These are phyloP conservation scores for Pseudogymnoascus sp. DNA, from an alignment of 2,329 filamentous ascomycete species.

Conservation along the genomic window DNA sequence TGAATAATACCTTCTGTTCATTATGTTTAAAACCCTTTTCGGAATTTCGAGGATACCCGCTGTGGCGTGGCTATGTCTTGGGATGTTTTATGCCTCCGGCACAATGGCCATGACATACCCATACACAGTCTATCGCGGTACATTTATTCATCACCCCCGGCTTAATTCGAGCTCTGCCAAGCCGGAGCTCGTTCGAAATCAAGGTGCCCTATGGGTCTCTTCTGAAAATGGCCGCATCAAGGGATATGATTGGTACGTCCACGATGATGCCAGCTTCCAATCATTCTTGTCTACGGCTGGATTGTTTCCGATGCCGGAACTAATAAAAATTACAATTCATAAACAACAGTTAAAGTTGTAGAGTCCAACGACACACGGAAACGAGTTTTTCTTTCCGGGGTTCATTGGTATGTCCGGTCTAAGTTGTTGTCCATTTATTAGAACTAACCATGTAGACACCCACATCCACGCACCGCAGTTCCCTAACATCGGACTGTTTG, in stretches of 20 bases:
- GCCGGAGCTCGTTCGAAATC: background rate
- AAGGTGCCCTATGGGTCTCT: conserved; percentile 3
- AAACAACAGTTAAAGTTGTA: background rate
- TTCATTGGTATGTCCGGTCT: conserved; percentile 54
- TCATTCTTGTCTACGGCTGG: background rate
- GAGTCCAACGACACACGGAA: background rate
- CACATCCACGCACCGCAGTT: conserved; percentile 59
- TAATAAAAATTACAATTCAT: background rate
- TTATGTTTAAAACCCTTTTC: background rate
- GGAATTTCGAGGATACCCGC: background rate
- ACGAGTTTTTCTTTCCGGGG: conserved; percentile 71
- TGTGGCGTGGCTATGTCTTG: background rate
- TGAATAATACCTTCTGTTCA: background rate
- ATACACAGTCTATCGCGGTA: background rate
- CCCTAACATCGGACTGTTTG: conserved; percentile 32
- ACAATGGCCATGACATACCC: background rate
- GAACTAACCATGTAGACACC: conserved; percentile 38
- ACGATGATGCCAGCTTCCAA: background rate
- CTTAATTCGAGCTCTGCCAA: background rate
- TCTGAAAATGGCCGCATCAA: background rate
- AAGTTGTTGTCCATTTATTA: too few species aligned
- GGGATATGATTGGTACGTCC: background rate
- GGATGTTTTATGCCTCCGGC: background rate
- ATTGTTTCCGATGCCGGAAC: background rate
- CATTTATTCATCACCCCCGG: background rate